A percentile compares a stretch with the other conserved stretches of the same genome.
phyloP scores from a whole-genome alignment of 2,329 filamentous ascomycete genomes.

The Aspergillus uvarum region DNA sequence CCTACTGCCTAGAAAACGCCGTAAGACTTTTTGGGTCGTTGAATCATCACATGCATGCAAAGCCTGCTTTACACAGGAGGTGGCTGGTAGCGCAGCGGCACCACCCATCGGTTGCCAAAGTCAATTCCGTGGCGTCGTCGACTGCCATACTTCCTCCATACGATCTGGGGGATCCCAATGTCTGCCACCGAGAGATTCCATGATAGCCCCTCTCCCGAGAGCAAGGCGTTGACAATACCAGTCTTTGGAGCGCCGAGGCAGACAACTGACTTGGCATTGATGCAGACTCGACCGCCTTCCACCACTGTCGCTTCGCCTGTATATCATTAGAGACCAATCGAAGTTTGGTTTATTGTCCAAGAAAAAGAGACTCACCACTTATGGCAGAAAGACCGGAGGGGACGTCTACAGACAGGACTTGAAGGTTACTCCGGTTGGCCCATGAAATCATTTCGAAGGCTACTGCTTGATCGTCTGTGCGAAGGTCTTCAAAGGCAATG shows the following conservation, averaged over 20 bases:
- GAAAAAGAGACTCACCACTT: slow-evolving; percentile 64
- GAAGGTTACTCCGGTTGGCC: slow-evolving; percentile 83
- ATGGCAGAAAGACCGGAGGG: slow-evolving; percentile 84
- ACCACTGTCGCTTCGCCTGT: slow-evolving; percentile 55
- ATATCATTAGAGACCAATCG: not conserved
- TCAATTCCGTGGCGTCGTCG: slow-evolving; percentile 80
- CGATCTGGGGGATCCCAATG: slow-evolving; percentile 76
- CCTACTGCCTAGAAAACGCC: slow-evolving; percentile 13
- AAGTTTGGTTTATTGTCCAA: slow-evolving; percentile 23
- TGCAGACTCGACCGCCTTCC: slow-evolving; percentile 75
- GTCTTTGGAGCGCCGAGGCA: slow-evolving; percentile 83
- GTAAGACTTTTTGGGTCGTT: slow-evolving; percentile 10
- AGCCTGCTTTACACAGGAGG: slow-evolving; percentile 23
- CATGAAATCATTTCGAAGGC: slow-evolving; percentile 90
- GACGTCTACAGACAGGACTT: slow-evolving; percentile 83
- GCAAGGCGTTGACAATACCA: slow-evolving; percentile 75
- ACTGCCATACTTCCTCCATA: slow-evolving; percentile 82
- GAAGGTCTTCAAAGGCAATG: slow-evolving; percentile 82
- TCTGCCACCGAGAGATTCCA: slow-evolving; percentile 86
- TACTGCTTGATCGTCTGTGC: slow-evolving; percentile 76
- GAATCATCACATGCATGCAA: slow-evolving; percentile 14
- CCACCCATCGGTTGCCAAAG: slow-evolving; percentile 83
- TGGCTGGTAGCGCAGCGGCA: slow-evolving; percentile 60
- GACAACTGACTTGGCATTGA: slow-evolving; percentile 79
- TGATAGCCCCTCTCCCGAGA: slow-evolving; percentile 54